These are phyloP conservation scores for Lasiosphaeriaceae sp. DNA, from an alignment of 495 filamentous ascomycete genomes.

Conservation along the genomic window DNA sequence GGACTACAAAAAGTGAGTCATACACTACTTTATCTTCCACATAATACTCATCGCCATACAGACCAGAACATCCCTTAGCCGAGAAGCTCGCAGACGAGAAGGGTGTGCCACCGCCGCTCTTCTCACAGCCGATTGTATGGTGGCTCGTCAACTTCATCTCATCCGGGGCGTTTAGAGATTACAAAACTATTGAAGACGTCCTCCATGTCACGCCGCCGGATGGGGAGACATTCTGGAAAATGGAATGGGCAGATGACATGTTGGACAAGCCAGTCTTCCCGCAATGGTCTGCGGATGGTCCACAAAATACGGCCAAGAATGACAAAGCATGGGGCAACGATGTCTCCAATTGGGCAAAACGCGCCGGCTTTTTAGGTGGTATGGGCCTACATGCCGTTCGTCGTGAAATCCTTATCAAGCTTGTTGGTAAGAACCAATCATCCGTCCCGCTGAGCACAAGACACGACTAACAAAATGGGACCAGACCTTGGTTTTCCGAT, in stretches of 20 bases:
- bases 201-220: background rate
- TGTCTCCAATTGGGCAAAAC: background rate
- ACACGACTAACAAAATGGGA: background rate
- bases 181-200: background rate
- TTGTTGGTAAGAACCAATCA: background rate
- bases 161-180: background rate
- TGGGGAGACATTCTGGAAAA: background rate
- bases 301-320: background rate
- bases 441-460: background rate
- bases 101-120: background rate
- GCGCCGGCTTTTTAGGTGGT: background rate
- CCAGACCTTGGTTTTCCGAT: background rate
- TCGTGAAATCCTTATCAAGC: background rate
- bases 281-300: background rate
- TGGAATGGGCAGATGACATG: background rate
- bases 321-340: background rate
- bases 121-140: background rate
- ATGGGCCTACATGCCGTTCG: background rate
- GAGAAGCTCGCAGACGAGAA: background rate
- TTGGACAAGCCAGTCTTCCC: background rate
- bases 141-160: constrained; percentile 1
- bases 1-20: too few species aligned
- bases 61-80: background rate
- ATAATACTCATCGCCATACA: background rate
- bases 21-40: too few species aligned